Percentiles rank a stretch among this genome's conserved stretches.
These are phyloP conservation scores for Diplogelasinospora grovesii DNA, from an alignment of 495 filamentous ascomycete genomes.

Conservation along the genomic window DNA sequence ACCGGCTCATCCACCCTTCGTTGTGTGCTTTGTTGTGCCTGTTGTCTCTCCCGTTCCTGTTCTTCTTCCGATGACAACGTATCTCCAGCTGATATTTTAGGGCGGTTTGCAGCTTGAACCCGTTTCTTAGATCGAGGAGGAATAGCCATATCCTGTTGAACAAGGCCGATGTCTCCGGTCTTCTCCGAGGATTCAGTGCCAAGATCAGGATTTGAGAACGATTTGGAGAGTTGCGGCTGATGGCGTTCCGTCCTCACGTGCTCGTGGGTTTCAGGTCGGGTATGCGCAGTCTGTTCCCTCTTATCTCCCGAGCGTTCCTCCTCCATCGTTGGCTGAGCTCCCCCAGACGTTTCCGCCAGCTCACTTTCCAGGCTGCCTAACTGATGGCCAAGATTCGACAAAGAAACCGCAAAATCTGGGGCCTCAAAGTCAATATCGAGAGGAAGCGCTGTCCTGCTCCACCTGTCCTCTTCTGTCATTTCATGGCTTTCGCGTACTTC, in stretches of 20 bases:
- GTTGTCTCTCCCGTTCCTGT: not conserved
- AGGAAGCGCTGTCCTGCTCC: slow-evolving; percentile 29
- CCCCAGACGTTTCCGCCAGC: too few relatives aligned
- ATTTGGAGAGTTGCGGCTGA: slow-evolving; percentile 5
- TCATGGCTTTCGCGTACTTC: slow-evolving; percentile 3
- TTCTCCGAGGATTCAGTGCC: not conserved
- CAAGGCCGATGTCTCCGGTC: too few relatives aligned
- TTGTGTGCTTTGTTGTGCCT: not conserved
- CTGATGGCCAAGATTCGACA: too few relatives aligned
- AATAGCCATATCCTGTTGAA: slow-evolving; percentile 3
- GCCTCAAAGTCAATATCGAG: slow-evolving; percentile 31
- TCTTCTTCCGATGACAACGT: not conserved
- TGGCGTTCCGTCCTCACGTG: not conserved
- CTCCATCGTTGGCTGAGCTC: too few relatives aligned
- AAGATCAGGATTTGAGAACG: slow-evolving; percentile 6
- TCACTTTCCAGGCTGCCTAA: too few relatives aligned
- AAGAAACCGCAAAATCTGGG: slow-evolving; percentile 13
- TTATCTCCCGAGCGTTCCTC: too few relatives aligned
- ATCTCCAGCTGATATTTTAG: not conserved
- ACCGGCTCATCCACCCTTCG: not conserved
- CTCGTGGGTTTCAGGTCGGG: not conserved
- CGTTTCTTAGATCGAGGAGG: slow-evolving; percentile 23
- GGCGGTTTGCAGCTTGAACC: not conserved
- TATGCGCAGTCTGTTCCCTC: not conserved
- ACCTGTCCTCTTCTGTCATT: slow-evolving; percentile 22